These are phyloP conservation scores for Aspergillus candidus DNA, from an alignment of 2,329 filamentous ascomycete genomes.

Conservation along the genomic window DNA sequence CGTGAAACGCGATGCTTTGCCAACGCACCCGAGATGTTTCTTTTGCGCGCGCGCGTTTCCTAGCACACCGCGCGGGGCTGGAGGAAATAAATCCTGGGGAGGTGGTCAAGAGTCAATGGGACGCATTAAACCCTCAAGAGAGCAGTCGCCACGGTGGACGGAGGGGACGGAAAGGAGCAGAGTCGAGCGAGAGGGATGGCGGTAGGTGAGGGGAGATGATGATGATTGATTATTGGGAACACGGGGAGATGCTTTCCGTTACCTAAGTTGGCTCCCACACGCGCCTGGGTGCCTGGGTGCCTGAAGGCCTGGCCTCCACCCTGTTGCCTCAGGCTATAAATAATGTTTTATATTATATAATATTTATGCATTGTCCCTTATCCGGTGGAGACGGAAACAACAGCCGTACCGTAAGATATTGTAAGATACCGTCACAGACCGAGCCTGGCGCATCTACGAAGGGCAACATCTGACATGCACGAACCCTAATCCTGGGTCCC, in stretches of 20 bases:
- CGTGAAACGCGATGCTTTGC: conserved; percentile 11
- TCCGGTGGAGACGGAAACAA: too few species aligned
- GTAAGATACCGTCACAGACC: too few species aligned
- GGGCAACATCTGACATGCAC: not conserved
- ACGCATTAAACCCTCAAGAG: not conserved
- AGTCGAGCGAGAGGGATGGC: not conserved
- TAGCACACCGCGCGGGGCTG: not conserved
- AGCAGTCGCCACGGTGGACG: not conserved
- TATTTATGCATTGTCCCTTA: not conserved
- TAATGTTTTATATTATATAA: not conserved
- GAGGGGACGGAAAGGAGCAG: not conserved
- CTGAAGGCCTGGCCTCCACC: not conserved
- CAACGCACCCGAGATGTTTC: not conserved
- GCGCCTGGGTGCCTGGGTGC: conserved; percentile 17
- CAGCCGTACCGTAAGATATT: too few species aligned
- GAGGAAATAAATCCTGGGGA: not conserved
- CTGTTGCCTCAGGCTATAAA: conserved; percentile 4
- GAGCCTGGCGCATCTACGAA: not conserved
- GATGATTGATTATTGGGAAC: not conserved
- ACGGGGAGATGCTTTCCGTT: not conserved
- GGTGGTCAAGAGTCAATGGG: conserved; percentile 4
- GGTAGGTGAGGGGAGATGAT: not conserved
- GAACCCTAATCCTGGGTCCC: conserved; percentile 4
- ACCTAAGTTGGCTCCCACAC: not conserved
- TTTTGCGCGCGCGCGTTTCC: conserved; percentile 13